Base-by-base conservation (phyloP, 768 basidiomycete genomes). In the Suillus subalutaceus region DNA sequence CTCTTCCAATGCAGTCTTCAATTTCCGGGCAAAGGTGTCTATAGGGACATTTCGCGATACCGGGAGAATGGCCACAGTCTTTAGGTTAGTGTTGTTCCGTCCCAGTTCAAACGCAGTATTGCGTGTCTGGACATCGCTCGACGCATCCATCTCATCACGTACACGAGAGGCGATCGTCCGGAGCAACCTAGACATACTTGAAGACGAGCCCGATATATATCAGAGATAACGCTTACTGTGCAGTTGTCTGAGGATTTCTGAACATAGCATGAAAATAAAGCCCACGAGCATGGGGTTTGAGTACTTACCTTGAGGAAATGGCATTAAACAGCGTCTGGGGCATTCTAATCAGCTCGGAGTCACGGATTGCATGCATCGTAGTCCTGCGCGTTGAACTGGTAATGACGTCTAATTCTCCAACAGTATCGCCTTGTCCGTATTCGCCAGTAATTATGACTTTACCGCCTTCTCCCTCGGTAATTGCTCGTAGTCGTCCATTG, bases 241-340 rank as follows among this genome's bases (percentile, higher is more conserved):
- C 91, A 37, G 93, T 94, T 4, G 91, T 93, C 73, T 90, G 88
- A 37, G 93, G 93, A 75, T 93, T 93, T 64, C 93, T 93, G 57
- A 48, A 35, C 4, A 58, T 55, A 18, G 37, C 30, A 65, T 69
- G 44, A 66, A 38, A 58, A n/a, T 20, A 30, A 59, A 26, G 37
- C 52, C 38, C n/a, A 16, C 20, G 18, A 16, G 16, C 40, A 53
- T 30, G 30, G 4, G 8, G 1, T 26, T 15, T 18, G 46, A 15
- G 26, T 1, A 72, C 85, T 68, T 66, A 91, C 91, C 92, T 82
- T 13, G 92, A 90, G 53, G 93, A 94, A 66, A 99, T 97, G 1
- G 97, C 97, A 76, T 99, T 99, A 83, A 99, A 99, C 12, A 99
- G 83, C 0, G 97, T 97, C 72, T 93, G 90, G 1, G 97, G 97